Evolutionary conservation across 2,329 filamentous ascomycete species (phyloP).

Genomic region (Tricladium varicosporioides): DNA sequence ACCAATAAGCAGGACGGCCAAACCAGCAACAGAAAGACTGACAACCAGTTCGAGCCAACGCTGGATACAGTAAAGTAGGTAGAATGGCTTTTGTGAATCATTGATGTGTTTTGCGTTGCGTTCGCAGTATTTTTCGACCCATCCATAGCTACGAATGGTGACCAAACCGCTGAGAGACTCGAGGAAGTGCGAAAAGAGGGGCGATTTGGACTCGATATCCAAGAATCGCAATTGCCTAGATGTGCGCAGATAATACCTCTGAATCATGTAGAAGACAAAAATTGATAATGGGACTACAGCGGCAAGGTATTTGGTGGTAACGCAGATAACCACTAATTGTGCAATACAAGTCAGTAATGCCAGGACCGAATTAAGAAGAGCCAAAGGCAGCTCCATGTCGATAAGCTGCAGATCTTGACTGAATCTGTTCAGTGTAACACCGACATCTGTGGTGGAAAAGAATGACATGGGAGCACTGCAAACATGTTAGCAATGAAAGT

Average conservation of each 20-base stretch:
- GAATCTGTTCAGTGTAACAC: slow-evolving; percentile 24
- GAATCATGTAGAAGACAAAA: slow-evolving; percentile 23
- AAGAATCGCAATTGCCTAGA: slow-evolving; percentile 49
- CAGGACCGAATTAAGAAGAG: background rate
- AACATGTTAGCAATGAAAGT: background rate
- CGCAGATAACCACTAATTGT: slow-evolving; percentile 39
- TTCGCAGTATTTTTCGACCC: slow-evolving; percentile 28
- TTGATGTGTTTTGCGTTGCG: slow-evolving; percentile 34
- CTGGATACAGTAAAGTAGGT: slow-evolving; percentile 54
- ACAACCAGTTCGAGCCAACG: slow-evolving; percentile 53
- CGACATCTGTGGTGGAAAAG: slow-evolving; percentile 24
- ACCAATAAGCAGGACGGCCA: slow-evolving; percentile 4
- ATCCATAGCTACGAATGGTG: slow-evolving; percentile 47
- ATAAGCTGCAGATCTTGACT: slow-evolving; percentile 29
- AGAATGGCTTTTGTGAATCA: slow-evolving; percentile 54
- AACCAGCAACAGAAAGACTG: slow-evolving; percentile 2
- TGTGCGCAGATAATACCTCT: slow-evolving; percentile 46
- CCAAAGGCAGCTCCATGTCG: slow-evolving; percentile 4
- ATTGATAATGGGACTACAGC: slow-evolving; percentile 25
- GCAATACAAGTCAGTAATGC: slow-evolving; percentile 12
- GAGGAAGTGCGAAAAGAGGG: slow-evolving; percentile 47
- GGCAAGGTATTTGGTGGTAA: slow-evolving; percentile 28
- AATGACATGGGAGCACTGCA: slow-evolving; percentile 38
- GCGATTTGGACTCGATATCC: slow-evolving; percentile 44
- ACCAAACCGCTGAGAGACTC: slow-evolving; percentile 45